Base-by-base conservation (phyloP, 306 rosid species). In the Astragalus membranaceus region DNA sequence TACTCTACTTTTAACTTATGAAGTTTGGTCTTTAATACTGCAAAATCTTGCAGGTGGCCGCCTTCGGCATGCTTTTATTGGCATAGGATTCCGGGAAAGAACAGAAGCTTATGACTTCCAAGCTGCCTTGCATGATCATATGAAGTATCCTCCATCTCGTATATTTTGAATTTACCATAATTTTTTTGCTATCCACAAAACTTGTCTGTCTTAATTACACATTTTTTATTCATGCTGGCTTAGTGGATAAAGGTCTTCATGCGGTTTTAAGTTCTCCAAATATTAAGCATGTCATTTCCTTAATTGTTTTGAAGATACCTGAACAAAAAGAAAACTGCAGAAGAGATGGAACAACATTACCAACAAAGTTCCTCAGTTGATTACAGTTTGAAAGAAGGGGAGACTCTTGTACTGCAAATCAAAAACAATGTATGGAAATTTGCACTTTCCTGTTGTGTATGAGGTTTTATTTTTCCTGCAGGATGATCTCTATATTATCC, bases 71-170 rank as follows among this genome's bases (percentile, higher is more conserved):
- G 99, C 99, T 72, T 94, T 94, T 77, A 88, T 94, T 78, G 99
- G 99, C 67, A 2, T 91, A 53, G 99, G 99, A 68, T 94, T 94
- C 80, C 87, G 97, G 68, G 99, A 90, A 83, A 86, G 99, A 79
- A 87, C 96, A 37, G 96, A 91, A 80, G 99, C 99, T 46, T 94
- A 94, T 84, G 97, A 94, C 76, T 94, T 94, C 79, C 97, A 94
- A 85, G 99, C 99, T 50, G 95, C 99, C 72, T 75, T 94, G 79
- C 97, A 91, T 69, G 97, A 94, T 67, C 97, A 94, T 80, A 86
- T 94, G 88, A 94, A 88, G 99, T 94, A 89, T 66, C 67, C 75
- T 82, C 58, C 51, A 42, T 72, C 54, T 72, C 58, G 65, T 44
- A 46, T 56, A 35, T 14, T 69, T 82, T 64, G 23, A 17, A 69